These are phyloP conservation scores for Chionographis japonica DNA, from an alignment of 106 monocot genomes.

Conservation along the genomic window DNA sequence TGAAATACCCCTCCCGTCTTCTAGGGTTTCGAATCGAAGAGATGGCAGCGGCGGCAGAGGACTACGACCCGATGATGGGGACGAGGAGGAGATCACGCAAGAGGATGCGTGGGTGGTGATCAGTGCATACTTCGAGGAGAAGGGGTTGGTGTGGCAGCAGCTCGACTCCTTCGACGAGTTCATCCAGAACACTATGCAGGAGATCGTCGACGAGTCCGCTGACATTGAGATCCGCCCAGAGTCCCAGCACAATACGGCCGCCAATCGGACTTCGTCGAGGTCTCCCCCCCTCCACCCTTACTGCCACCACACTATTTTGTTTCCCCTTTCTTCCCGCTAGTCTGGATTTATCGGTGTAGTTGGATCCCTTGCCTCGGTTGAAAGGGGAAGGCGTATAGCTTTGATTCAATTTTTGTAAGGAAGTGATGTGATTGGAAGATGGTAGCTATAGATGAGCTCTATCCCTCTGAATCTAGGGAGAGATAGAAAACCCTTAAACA, in stretches of 20 bases:
- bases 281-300: conserved; percentile 1
- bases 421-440: no score
- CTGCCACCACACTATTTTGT: no score
- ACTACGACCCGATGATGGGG: conserved; percentile 25
- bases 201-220: conserved; percentile 92
- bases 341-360: neutral
- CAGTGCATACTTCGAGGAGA: conserved; percentile 98
- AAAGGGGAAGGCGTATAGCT: no score
- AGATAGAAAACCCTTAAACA: no score
- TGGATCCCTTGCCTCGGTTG: no score
- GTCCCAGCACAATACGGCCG: conserved; percentile 93
- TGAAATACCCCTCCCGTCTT: no score
- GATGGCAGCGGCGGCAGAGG: conserved; percentile 17
- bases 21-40: no score
- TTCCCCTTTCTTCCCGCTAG: neutral
- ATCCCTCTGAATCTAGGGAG: no score
- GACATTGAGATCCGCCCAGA: conserved; percentile 97
- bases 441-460: no score
- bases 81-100: conserved; percentile 95
- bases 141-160: conserved; percentile 94
- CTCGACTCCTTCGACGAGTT: conserved; percentile 98
- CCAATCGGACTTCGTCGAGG: conserved; percentile 85
- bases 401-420: no score
- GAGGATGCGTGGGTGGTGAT: conserved; percentile 99
- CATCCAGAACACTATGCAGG: conserved; percentile 97